Percentiles rank a stretch among this genome's conserved stretches.
Conservation (phyloP, 1,139 yeast species). For the Pichia sp. region DNA sequence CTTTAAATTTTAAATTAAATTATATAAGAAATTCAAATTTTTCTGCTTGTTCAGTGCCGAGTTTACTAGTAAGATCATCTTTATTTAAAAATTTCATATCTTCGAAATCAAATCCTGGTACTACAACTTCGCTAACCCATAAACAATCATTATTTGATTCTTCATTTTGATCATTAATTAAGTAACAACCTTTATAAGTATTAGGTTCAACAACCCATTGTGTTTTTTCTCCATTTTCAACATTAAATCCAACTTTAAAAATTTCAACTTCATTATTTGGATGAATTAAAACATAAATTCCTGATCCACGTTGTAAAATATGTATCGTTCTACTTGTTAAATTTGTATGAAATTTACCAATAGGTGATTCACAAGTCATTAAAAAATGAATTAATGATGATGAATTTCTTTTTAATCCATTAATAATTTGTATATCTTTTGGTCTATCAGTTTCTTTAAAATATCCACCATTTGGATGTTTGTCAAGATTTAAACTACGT, state of each 20-base stretch:
- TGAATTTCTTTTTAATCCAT: neutral
- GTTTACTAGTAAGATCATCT: conserved; percentile 28
- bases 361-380: conserved; percentile 40
- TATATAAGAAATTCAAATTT: conserved; percentile 29
- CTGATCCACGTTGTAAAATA: conserved; percentile 43
- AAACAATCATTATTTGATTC: conserved; percentile 34
- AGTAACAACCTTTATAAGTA: conserved; percentile 44
- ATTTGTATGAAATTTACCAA: conserved; percentile 42
- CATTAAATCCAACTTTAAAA: conserved; percentile 43
- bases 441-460: conserved; percentile 46
- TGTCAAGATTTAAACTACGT: conserved; percentile 28
- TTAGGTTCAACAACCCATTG: conserved; percentile 56
- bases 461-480: conserved; percentile 47
- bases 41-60: conserved; percentile 33
- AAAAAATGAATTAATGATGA: conserved; percentile 41
- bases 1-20: neutral
- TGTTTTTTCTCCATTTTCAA: conserved; percentile 37
- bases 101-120: conserved; percentile 48
- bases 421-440: conserved; percentile 17
- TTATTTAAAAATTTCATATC: conserved; percentile 40
- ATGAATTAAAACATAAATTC: conserved; percentile 42
- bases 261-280: conserved; percentile 41
- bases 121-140: conserved; percentile 46
- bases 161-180: conserved; percentile 23
- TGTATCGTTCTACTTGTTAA: conserved; percentile 41